Percentiles rank a stretch among this genome's conserved stretches.
Conservation (phyloP, 495 filamentous ascomycete species). For the Tuber melanosporum region DNA sequence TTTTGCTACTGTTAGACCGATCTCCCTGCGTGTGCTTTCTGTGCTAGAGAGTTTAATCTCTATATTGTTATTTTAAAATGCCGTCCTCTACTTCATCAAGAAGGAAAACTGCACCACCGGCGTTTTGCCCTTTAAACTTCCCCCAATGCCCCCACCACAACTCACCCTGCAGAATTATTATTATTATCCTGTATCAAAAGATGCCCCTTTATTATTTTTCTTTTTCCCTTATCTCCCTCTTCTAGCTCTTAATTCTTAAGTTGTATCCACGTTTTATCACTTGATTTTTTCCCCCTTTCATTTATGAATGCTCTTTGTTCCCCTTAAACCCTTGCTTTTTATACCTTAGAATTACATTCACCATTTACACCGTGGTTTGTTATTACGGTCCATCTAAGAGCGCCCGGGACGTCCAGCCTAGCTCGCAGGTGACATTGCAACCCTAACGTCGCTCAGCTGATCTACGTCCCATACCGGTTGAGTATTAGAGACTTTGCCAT, state of each 20-base stretch:
- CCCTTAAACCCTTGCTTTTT: background rate
- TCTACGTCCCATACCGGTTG: background rate
- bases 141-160: background rate
- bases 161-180: background rate
- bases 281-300: background rate
- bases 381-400: background rate
- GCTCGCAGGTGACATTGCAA: background rate
- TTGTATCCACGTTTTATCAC: background rate
- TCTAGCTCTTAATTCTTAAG: background rate
- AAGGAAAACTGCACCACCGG: background rate
- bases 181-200: conserved; percentile 3
- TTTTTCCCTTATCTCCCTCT: background rate
- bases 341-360: background rate
- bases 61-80: background rate
- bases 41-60: background rate
- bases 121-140: background rate
- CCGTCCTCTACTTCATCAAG: background rate
- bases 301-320: background rate
- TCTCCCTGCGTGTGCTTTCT: background rate
- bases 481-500: background rate
- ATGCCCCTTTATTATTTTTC: background rate
- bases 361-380: background rate
- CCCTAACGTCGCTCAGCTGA: background rate
- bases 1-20: background rate
- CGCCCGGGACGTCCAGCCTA: background rate